Percentiles rank a stretch among this genome's conserved stretches.
Conservation (phyloP, 139 green algal species). For the Chlorella sp. region DNA sequence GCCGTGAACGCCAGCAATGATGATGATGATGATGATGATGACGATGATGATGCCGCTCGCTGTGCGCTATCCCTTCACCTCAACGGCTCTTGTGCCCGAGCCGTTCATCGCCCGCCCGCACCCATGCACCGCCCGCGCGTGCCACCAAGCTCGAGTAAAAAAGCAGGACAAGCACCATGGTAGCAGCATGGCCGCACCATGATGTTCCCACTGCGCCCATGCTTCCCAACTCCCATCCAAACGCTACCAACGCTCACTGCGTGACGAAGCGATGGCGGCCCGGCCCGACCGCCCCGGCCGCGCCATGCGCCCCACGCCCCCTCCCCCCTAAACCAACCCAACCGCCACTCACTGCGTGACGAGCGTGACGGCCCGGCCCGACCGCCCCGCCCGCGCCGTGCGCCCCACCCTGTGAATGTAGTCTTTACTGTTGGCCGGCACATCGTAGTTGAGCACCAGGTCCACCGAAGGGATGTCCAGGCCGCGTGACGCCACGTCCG, state of each 20-base stretch:
- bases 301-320: slow-evolving; percentile 94
- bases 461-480: slow-evolving; percentile 96
- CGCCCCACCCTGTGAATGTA: slow-evolving; percentile 95
- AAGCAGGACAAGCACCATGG: too few species aligned
- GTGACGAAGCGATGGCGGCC: slow-evolving; percentile 91
- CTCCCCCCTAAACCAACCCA: too few species aligned
- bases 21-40: too few species aligned
- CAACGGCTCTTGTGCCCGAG: too few species aligned
- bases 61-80: too few species aligned
- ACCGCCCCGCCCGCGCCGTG: slow-evolving; percentile 88
- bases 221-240: background rate
- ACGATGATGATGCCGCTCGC: too few species aligned
- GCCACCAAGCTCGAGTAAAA: too few species aligned
- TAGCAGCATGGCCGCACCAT: too few species aligned
- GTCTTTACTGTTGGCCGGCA: slow-evolving; percentile 90
- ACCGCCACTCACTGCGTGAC: slow-evolving; percentile 84
- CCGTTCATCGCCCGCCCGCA: too few species aligned
- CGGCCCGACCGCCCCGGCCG: slow-evolving; percentile 85
- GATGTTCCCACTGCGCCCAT: background rate
- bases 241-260: slow-evolving; percentile 66
- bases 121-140: too few species aligned
- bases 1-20: too few species aligned
- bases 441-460: slow-evolving; percentile 96
- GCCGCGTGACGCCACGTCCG: slow-evolving; percentile 86
- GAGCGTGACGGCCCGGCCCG: slow-evolving; percentile 84